Percentiles rank a stretch among this genome's conserved stretches.
Evolutionary conservation across 768 basidiomycete species (phyloP).

Genomic region (Lactarius evosmus): DNA sequence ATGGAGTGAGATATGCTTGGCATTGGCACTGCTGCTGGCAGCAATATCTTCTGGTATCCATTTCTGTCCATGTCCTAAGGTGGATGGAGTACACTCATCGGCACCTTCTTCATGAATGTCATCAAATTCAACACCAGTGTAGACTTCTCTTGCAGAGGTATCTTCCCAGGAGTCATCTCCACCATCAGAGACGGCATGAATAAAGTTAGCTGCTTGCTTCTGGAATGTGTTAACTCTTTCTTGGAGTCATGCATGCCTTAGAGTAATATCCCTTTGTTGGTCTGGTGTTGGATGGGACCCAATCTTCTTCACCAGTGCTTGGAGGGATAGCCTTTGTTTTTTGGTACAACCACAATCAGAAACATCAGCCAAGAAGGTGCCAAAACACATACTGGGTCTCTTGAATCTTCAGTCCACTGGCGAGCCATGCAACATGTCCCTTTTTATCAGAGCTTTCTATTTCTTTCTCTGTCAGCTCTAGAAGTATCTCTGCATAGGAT

Average conservation of each 20-base stretch:
- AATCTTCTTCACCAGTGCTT: background rate
- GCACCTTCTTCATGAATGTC: too few relatives aligned
- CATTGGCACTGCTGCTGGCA: too few relatives aligned
- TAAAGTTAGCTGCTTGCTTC: background rate
- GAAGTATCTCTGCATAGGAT: background rate
- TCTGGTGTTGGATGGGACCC: background rate
- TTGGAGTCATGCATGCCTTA: background rate
- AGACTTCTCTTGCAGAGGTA: too few relatives aligned
- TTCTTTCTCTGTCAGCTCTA: background rate
- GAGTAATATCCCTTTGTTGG: background rate
- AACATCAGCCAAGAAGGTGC: background rate
- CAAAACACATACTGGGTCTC: slow-evolving; percentile 1
- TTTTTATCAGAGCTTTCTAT: background rate
- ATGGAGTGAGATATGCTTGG: too few relatives aligned
- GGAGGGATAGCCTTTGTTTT: background rate
- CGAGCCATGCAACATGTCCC: slow-evolving; percentile 3
- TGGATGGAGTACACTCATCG: too few relatives aligned
- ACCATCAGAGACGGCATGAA: too few relatives aligned
- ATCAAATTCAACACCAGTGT: too few relatives aligned
- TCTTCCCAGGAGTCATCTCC: too few relatives aligned
- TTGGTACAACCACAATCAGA: background rate
- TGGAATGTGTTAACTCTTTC: slow-evolving; percentile 1
- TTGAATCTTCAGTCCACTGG: slow-evolving; percentile 2
- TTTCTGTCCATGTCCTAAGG: too few relatives aligned
- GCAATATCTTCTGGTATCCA: too few relatives aligned